Conservation (phyloP, 2,329 filamentous ascomycete species). For the Byssothecium circinans region DNA sequence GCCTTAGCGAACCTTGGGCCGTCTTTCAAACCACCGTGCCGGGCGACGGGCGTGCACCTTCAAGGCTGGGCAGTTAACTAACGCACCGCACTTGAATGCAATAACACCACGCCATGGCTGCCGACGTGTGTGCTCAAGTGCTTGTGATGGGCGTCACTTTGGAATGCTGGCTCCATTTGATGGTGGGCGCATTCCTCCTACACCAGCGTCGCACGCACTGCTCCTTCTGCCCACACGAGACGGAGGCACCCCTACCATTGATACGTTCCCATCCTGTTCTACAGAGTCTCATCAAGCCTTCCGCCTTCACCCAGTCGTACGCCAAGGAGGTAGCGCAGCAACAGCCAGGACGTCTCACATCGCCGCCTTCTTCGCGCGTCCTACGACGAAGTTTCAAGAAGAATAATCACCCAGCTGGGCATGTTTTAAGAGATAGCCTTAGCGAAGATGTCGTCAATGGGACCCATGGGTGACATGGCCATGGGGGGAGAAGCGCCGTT, state of each 20-base stretch:
- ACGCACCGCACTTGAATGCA: too few species aligned
- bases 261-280: neutral
- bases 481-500: constrained; percentile 50
- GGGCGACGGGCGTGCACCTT: too few species aligned
- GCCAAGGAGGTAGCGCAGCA: neutral
- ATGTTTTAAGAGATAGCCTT: neutral
- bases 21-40: too few species aligned
- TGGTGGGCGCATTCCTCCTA: constrained; percentile 10
- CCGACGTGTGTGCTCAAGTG: constrained; percentile 2
- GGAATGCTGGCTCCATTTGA: neutral
- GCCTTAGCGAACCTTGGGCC: too few species aligned
- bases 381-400: too few species aligned
- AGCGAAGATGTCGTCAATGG: neutral
- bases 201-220: constrained; percentile 1
- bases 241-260: neutral
- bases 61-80: too few species aligned
- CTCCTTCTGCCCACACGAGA: neutral
- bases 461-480: constrained; percentile 44
- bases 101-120: too few species aligned
- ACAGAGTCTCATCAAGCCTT: neutral
- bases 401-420: too few species aligned
- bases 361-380: too few species aligned
- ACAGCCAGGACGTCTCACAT: neutral
- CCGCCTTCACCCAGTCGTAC: neutral
- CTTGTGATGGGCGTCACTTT: neutral